phyloP scores from a whole-genome alignment of 2,329 filamentous ascomycete genomes.

The Daldinia sp. region DNA sequence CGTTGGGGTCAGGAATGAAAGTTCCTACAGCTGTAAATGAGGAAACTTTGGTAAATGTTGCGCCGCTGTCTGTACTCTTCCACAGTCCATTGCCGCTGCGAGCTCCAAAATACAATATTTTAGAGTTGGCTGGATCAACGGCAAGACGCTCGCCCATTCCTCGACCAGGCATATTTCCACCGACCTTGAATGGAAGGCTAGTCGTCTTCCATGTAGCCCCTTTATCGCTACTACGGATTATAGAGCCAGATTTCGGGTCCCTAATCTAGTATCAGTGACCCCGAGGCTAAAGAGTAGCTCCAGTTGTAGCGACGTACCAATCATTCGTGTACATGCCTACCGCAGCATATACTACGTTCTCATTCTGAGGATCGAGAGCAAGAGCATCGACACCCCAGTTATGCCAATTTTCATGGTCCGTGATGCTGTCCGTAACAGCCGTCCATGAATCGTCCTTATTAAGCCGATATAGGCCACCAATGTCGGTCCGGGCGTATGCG shows the following conservation, averaged over 20 bases:
- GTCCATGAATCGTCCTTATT: constrained; percentile 64
- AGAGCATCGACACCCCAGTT: constrained; percentile 66
- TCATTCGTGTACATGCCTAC: constrained; percentile 67
- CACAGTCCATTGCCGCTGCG: constrained; percentile 66
- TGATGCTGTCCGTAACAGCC: constrained; percentile 58
- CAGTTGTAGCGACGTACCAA: constrained; percentile 50
- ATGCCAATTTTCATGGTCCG: constrained; percentile 57
- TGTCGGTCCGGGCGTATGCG: constrained; percentile 65
- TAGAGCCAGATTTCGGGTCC: constrained; percentile 64
- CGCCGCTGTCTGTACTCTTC: constrained; percentile 65
- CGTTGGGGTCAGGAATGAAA: constrained; percentile 55
- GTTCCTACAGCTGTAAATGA: constrained; percentile 61
- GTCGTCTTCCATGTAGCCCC: constrained; percentile 61
- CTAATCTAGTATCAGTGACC: constrained; percentile 32
- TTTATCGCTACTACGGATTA: constrained; percentile 62
- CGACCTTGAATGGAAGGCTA: constrained; percentile 65
- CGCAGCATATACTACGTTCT: constrained; percentile 61
- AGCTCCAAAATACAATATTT: constrained; percentile 66
- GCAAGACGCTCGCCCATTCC: constrained; percentile 67
- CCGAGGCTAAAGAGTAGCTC: background rate
- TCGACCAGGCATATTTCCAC: constrained; percentile 68
- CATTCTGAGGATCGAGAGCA: constrained; percentile 62
- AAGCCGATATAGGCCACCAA: constrained; percentile 64
- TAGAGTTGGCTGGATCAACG: constrained; percentile 64
- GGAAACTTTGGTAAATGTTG: constrained; percentile 60